Base-by-base conservation (phyloP, 352 stramenopile species). In the Saprolegnia parasitica region DNA sequence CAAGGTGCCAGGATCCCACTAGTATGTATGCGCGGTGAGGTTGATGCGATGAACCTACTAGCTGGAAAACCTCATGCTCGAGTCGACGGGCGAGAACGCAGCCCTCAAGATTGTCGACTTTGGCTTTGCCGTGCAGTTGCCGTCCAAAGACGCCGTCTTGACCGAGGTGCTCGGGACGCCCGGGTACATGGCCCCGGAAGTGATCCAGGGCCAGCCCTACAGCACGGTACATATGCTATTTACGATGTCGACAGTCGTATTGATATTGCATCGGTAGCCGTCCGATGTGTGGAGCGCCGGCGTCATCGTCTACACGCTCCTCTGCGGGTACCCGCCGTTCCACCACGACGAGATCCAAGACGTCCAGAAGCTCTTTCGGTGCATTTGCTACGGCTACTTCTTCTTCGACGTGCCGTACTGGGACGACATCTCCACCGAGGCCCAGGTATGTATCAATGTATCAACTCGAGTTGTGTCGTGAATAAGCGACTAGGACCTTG, bases 31-130 rank as follows among this genome's bases (percentile, higher is more conserved):
- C n/a, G n/a, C n/a, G n/a, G n/a, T n/a, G n/a, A n/a, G n/a, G n/a
- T n/a, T n/a, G n/a, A n/a, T 62, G 24, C 10, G 24, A n/a, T 62
- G 16, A 20, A 42, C 16, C 16, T n/a, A 49, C 13, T 61, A 67
- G 74, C 81, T 83, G 20, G 86, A 94, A 62, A 94, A 95, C 79
- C 72, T 93, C 16, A 67, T 96, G 64, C 76, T 96, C 35, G 82
- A 91, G 47, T 47, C 29, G 16, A 40, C 24, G 67, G 73, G 20
- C 62, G 75, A 13, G 73, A 77, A 54, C 32, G 78, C 82, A 0
- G 78, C 87, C 65, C 73, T 96, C 13, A 95, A 93, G 80, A 90
- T 96, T 66, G 89, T 89, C 18, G 90, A 96, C 71, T 96, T 97
- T 68, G 90, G 90, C 29, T 96, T 97, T 74, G 88, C 90, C 37